These are phyloP conservation scores for Phytophthora sansomeana DNA, from an alignment of 352 stramenopile species.

Conservation along the genomic window DNA sequence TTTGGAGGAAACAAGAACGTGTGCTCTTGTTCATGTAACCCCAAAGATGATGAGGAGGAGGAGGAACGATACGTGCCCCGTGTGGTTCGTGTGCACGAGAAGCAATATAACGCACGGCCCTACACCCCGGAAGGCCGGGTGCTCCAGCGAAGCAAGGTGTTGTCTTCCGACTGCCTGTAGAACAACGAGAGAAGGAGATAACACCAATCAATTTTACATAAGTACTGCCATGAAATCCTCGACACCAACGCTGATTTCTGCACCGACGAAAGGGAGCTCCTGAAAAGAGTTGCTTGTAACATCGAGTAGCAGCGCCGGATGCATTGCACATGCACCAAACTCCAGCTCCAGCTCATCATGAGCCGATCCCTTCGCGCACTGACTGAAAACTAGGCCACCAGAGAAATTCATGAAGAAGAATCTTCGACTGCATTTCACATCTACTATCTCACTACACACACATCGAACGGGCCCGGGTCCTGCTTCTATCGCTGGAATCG, in stretches of 20 bases:
- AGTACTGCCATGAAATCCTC: slow-evolving; percentile 12
- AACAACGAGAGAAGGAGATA: background rate
- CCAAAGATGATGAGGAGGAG: slow-evolving; percentile 14
- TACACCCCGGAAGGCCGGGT: slow-evolving; percentile 57
- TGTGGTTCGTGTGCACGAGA: slow-evolving; percentile 63
- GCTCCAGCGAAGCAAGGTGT: slow-evolving; percentile 59
- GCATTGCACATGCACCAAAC: too few species aligned
- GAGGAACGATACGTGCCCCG: slow-evolving; percentile 44
- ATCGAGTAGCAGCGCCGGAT: background rate
- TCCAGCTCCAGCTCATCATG: too few species aligned
- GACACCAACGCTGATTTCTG: background rate
- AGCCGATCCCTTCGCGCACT: too few species aligned
- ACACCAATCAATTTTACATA: slow-evolving; percentile 3
- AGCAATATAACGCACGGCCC: slow-evolving; percentile 62
- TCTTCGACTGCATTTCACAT: slow-evolving; percentile 29
- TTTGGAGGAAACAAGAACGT: slow-evolving; percentile 3
- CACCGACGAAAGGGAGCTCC: background rate
- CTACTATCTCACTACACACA: slow-evolving; percentile 20
- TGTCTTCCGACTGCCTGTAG: slow-evolving; percentile 47
- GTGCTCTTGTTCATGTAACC: slow-evolving; percentile 16
- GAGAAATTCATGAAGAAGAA: background rate
- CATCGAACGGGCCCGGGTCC: slow-evolving; percentile 19
- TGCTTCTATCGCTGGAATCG: slow-evolving; percentile 40
- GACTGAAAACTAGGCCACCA: background rate
- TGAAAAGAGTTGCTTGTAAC: background rate